These are phyloP conservation scores for Erigeron canadensis DNA, from an alignment of 129 eudicot species.

Conservation along the genomic window DNA sequence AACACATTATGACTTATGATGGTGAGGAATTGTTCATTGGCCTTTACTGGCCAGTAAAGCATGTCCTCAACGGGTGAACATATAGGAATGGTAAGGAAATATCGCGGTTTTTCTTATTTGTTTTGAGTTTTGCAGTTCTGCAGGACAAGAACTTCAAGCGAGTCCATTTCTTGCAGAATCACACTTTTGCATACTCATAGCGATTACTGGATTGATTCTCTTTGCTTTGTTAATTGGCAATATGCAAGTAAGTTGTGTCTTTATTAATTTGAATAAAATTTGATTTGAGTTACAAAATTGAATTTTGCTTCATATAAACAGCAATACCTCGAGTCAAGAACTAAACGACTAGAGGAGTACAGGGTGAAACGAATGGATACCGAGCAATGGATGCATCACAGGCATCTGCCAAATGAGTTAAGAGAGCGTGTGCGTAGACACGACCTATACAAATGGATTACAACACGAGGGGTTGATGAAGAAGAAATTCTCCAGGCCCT, in stretches of 20 bases:
- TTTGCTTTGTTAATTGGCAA: slow-evolving; percentile 84
- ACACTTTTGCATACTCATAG: slow-evolving; percentile 59
- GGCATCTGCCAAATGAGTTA: slow-evolving; percentile 65
- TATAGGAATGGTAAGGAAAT: neutral
- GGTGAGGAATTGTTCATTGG: neutral
- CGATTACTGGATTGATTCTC: slow-evolving; percentile 68
- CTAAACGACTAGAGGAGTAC: slow-evolving; percentile 69
- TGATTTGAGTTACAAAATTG: slow-evolving; percentile 5
- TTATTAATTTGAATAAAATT: neutral
- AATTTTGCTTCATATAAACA: slow-evolving; percentile 21
- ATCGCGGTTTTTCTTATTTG: neutral
- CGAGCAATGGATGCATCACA: slow-evolving; percentile 88
- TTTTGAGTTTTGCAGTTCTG: slow-evolving; percentile 49
- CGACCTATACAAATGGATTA: slow-evolving; percentile 71
- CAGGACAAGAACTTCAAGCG: slow-evolving; percentile 67
- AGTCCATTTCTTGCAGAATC: slow-evolving; percentile 70
- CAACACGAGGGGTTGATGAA: slow-evolving; percentile 82
- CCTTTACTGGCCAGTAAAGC: neutral
- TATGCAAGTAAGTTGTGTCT: slow-evolving; percentile 69
- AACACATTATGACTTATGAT: neutral
- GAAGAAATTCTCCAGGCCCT: slow-evolving; percentile 60
- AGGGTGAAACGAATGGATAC: slow-evolving; percentile 70
- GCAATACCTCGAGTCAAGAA: slow-evolving; percentile 81
- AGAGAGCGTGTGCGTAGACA: slow-evolving; percentile 62
- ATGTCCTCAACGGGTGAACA: neutral